Evolutionary conservation across 331 rosid genomes (phyloP), one percentile per base, ranked within the genome.

Genomic region (Prunus yedoensis): DNA sequence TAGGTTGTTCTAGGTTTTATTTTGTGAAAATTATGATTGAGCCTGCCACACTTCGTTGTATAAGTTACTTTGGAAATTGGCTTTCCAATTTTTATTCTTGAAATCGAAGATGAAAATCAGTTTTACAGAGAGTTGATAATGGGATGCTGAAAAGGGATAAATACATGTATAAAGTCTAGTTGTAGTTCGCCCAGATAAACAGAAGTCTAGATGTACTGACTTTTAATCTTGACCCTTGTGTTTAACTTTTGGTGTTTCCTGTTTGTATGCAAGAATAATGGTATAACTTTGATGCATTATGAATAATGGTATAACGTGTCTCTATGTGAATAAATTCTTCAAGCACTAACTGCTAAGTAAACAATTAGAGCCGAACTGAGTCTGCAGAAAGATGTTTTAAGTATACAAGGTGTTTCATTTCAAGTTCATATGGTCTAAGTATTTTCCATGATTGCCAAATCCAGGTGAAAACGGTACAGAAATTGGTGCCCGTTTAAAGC

Each of bases 381-480:
- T 41, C 2, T 51, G 23, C 53, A 32, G 30, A 58, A 13, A 69
- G 28, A 28, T 56, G 21, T 32, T 38, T 23, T 35, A 18, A 60
- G 32, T 3, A 27, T 13, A 58, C 27, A 4, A 14, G 66, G 46
- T 59, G 46, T 62, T 57, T 14, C 30, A 46, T 73, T 43, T 16
- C 1, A n/a, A 45, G 35, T 43, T 35, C n/a, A n/a, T 59, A 12
- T 49, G 50, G 32, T 68, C 51, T 74, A 45, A 82, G 25, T 54
- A 10, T 64, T 53, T 77, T 21, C 28, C 10, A 15, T 73, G 69
- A n/a, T 66, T 70, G 35, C 58, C 46, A 57, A 59, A 20, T 20
- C 28, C 85, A 94, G 99, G 99, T 77, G 97, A 94, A 87, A 92
- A 46, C 50, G 53, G 81, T 66, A 27, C 69, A 28, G 97, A 94